phyloP scores from a whole-genome alignment of 768 basidiomycete genomes.

The Kwoniella newhampshirensis region DNA sequence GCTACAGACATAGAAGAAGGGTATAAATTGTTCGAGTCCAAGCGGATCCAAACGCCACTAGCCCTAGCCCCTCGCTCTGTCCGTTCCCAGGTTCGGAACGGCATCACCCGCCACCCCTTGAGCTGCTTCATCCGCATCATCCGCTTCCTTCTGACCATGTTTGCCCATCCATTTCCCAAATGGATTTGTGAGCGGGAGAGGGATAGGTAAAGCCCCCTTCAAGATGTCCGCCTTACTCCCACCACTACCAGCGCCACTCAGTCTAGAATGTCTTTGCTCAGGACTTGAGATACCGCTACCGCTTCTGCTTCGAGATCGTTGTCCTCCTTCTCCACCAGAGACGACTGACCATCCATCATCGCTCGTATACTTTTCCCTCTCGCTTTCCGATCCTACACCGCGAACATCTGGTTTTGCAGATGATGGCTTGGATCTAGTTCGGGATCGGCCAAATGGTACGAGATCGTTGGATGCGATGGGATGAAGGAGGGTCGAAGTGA shows the following conservation, averaged over 20 bases:
- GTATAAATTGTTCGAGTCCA: too few relatives aligned
- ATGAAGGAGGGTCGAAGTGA: constrained; percentile 21
- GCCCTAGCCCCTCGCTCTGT: background rate
- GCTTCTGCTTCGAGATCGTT: constrained; percentile 4
- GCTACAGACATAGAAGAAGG: too few relatives aligned
- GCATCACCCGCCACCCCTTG: background rate
- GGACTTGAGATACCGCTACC: constrained; percentile 3
- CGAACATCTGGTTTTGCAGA: constrained; percentile 2
- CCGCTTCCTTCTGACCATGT: constrained; percentile 7
- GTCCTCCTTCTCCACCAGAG: constrained; percentile 4
- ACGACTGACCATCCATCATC: constrained; percentile 22
- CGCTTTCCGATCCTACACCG: too few relatives aligned
- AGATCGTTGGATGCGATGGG: constrained; percentile 13
- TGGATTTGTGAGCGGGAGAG: constrained; percentile 7
- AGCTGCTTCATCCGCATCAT: background rate
- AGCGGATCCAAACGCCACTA: too few relatives aligned
- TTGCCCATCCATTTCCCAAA: constrained; percentile 7
- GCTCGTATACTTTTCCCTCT: constrained; percentile 2
- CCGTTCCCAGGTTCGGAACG: background rate
- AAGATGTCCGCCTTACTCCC: too few relatives aligned
- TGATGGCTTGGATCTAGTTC: constrained; percentile 13
- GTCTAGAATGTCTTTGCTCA: background rate
- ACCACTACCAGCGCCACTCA: too few relatives aligned
- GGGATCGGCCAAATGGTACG: constrained; percentile 6
- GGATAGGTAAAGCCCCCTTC: constrained; percentile 6